Evolutionary conservation across 73 alveolate genomes (phyloP).

Genomic region (Stentor roeselii): DNA sequence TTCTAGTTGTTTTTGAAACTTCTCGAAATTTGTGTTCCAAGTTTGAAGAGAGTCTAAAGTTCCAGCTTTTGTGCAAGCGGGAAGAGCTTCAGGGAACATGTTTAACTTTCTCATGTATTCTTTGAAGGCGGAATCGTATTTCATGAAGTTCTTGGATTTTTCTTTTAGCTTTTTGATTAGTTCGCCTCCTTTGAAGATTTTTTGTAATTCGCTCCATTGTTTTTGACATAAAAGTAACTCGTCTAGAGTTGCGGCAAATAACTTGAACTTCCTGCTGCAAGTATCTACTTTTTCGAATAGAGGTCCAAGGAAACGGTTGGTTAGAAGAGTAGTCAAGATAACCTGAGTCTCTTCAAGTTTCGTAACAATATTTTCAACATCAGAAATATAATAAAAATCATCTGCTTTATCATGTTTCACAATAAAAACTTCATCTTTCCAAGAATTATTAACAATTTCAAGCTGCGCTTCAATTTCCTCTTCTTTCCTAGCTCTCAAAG

Average conservation of each 20-base stretch:
- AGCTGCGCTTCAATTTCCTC: conserved; percentile 65
- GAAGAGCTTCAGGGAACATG: conserved; percentile 57
- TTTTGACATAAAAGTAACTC: conserved; percentile 66
- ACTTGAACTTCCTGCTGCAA: conserved; percentile 25
- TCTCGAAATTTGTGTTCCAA: conserved; percentile 57
- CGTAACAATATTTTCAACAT: conserved; percentile 38
- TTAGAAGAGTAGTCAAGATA: conserved; percentile 43
- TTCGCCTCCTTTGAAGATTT: conserved; percentile 82
- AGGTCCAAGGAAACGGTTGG: conserved; percentile 53
- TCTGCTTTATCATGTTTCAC: conserved; percentile 40
- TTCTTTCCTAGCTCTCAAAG: conserved; percentile 80
- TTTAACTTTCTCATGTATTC: conserved; percentile 68
- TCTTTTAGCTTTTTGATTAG: conserved; percentile 77
- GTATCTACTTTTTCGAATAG: conserved; percentile 36
- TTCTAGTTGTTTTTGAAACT: conserved; percentile 86
- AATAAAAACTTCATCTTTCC: conserved; percentile 38
- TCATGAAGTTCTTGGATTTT: conserved; percentile 67
- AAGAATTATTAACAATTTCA: conserved; percentile 43
- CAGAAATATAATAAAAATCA: conserved; percentile 45
- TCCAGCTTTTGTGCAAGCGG: conserved; percentile 59
- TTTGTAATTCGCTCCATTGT: conserved; percentile 76
- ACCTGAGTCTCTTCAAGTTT: conserved; percentile 53
- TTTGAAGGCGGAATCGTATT: conserved; percentile 76
- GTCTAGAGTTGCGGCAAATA: conserved; percentile 37
- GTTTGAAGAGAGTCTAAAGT: conserved; percentile 28